Evolutionary conservation across 2,329 filamentous ascomycete species (phyloP).

Genomic region (Cryphonectria carpinicola): DNA sequence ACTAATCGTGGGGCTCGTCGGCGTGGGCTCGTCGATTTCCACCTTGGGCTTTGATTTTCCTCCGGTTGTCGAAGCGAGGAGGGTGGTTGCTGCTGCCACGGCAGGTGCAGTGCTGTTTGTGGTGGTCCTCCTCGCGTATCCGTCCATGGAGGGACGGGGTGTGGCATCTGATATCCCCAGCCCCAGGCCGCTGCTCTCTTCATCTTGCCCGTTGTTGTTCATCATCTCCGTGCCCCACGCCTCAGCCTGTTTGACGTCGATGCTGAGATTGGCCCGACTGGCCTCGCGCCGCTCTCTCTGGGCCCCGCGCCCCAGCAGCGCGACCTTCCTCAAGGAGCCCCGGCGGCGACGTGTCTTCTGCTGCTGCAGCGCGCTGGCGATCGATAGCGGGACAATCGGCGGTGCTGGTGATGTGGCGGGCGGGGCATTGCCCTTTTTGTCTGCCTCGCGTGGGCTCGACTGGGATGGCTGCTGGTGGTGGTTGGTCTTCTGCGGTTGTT

Average conservation of each 20-base stretch:
- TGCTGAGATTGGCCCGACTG: constrained; percentile 44
- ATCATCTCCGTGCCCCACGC: constrained; percentile 25
- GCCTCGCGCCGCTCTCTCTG: constrained; percentile 62
- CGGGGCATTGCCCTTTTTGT: constrained; percentile 21
- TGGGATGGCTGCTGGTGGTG: constrained; percentile 30
- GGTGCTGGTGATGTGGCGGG: constrained; percentile 30
- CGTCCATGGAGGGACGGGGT: constrained; percentile 52
- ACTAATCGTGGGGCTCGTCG: constrained; percentile 59
- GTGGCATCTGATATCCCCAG: constrained; percentile 53
- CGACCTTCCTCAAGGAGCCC: constrained; percentile 86
- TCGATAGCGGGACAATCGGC: constrained; percentile 32
- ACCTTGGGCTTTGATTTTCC: constrained; percentile 23
- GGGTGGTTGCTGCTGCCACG: constrained; percentile 25
- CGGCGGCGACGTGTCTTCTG: constrained; percentile 70
- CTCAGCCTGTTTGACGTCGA: constrained; percentile 44
- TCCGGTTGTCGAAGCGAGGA: constrained; percentile 20
- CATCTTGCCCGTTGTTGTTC: not conserved
- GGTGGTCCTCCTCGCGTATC: constrained; percentile 44
- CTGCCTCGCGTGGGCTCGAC: constrained; percentile 14
- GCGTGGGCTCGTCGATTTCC: constrained; percentile 31
- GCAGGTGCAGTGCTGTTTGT: constrained; percentile 33
- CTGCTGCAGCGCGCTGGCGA: constrained; percentile 48
- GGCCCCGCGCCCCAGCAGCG: constrained; percentile 75
- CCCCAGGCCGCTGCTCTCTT: constrained; percentile 42
- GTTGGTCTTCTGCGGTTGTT: constrained; percentile 35